A percentile compares a stretch with the other conserved stretches of the same genome.
phyloP scores from a whole-genome alignment of 257 asterid genomes.

The Henckelia pumila region DNA sequence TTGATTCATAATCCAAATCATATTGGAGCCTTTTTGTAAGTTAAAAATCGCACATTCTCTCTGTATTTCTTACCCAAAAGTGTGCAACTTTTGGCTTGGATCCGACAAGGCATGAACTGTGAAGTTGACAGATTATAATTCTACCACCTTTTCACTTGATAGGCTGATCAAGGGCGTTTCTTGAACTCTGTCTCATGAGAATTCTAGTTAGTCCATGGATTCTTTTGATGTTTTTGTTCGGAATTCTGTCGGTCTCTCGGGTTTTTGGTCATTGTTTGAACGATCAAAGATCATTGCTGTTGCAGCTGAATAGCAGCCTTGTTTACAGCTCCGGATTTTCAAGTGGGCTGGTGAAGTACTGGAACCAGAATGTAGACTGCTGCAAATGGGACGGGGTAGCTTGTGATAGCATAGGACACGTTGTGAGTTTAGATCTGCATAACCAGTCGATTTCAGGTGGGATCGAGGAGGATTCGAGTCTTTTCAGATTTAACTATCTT shows the following conservation, averaged over 20 bases:
- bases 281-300: conserved; percentile 41
- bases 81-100: no score
- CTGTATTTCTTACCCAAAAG: no score
- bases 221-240: conserved; percentile 34
- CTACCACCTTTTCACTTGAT: conserved; percentile 15
- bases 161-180: conserved; percentile 34
- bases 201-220: conserved; percentile 36
- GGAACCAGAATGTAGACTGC: conserved; percentile 45
- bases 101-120: no score
- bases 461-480: conserved; percentile 40
- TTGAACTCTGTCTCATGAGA: conserved; percentile 44
- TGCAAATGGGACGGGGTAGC: conserved; percentile 57
- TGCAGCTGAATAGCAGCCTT: conserved; percentile 40
- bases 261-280: conserved; percentile 41
- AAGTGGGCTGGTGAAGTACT: conserved; percentile 32
- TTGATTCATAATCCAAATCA: no score
- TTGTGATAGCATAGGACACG: conserved; percentile 52
- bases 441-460: conserved; percentile 34
- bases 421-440: conserved; percentile 40
- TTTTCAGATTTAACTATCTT: conserved; percentile 39
- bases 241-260: conserved; percentile 20
- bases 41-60: no score
- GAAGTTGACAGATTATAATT: conserved; percentile 30
- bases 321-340: conserved; percentile 19
- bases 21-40: no score